Evolutionary conservation across 78 protist species (phyloP), one percentile per base, ranked within the genome.

Genomic region (Dictyostelium purpureum): DNA sequence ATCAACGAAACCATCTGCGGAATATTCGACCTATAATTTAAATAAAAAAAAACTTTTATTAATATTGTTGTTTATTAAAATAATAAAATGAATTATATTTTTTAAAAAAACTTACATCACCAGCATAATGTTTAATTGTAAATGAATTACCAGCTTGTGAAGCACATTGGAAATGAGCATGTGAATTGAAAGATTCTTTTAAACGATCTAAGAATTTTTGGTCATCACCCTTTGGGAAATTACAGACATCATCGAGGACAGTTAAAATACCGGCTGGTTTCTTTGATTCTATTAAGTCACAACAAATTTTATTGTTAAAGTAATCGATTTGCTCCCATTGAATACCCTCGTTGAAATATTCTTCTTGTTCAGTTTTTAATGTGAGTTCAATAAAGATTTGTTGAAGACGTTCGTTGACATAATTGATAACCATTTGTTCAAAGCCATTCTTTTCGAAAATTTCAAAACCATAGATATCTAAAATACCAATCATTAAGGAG

Each of bases 381-480:
- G 97, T 96, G 47, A 97, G 89, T 38, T 97, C 97, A 63, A 97
- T 97, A 90, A 98, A 98, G 71, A 97, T 97, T 78, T 97, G 98
- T 92, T 98, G 99, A 61, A 98, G 89, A 78, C 97, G 93, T 91
- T 99, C 99, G 47, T 98, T 98, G 85, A 97, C 97, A 90, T 94
- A 98, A 96, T 98, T 98, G 91, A 95, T 95, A 90, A 97, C 96
- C 67, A 98, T 93, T 87, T 98, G 99, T 89, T 98, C 98, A 57
- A 98, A 97, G 7, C 93, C 90, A 85, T 98, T 98, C 67, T 77
- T 83, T 57, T 80, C 96, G 75, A 98, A 98, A 90, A 96, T 94
- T 79, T 98, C 99, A 69, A 98, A 98, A 21, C 99, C 99, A 73
- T 94, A 98, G 73, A 98, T 98, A 91, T 98, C 99, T 12, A 98